Conservation (phyloP, 2,329 filamentous ascomycete species). For the Scedosporium apiospermum region DNA sequence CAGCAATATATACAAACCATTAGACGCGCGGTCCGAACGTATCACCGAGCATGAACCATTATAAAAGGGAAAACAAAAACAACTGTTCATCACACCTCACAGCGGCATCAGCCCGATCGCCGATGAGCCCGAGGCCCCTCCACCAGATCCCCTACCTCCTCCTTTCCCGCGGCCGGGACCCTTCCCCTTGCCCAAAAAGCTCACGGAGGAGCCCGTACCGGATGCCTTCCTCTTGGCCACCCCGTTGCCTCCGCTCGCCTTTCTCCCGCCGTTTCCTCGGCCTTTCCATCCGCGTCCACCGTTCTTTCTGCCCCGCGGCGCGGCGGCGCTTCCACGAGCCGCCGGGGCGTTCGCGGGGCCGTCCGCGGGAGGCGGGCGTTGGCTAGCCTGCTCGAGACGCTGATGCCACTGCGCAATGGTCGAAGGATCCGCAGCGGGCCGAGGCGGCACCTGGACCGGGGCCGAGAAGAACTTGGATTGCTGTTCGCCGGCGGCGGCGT, state of each 20-base stretch:
- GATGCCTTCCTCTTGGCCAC: constrained; percentile 12
- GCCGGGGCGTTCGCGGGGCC: background rate
- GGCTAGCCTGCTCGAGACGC: constrained; percentile 14
- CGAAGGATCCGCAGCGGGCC: constrained; percentile 19
- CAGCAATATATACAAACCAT: too few relatives aligned
- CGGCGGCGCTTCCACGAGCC: constrained; percentile 12
- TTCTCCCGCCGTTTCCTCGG: constrained; percentile 14
- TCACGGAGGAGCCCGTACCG: constrained; percentile 11
- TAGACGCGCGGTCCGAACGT: background rate
- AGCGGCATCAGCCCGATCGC: background rate
- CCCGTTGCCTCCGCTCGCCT: constrained; percentile 18
- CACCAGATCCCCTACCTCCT: constrained; percentile 16
- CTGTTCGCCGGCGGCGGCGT: constrained; percentile 25
- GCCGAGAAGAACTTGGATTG: constrained; percentile 39
- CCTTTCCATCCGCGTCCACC: constrained; percentile 15
- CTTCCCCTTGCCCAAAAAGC: constrained; percentile 12
- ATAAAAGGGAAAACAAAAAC: background rate
- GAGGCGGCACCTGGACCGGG: constrained; percentile 25
- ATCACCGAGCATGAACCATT: too few relatives aligned
- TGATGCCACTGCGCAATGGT: constrained; percentile 16
- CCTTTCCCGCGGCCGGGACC: constrained; percentile 14
- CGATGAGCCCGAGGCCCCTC: background rate
- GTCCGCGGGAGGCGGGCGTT: background rate
- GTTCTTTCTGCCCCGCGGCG: constrained; percentile 19
- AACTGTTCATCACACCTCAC: background rate